Evolutionary conservation across 768 basidiomycete genomes (phyloP), one percentile per base, ranked within the genome.

Genomic region (Lactarius evosmus): DNA sequence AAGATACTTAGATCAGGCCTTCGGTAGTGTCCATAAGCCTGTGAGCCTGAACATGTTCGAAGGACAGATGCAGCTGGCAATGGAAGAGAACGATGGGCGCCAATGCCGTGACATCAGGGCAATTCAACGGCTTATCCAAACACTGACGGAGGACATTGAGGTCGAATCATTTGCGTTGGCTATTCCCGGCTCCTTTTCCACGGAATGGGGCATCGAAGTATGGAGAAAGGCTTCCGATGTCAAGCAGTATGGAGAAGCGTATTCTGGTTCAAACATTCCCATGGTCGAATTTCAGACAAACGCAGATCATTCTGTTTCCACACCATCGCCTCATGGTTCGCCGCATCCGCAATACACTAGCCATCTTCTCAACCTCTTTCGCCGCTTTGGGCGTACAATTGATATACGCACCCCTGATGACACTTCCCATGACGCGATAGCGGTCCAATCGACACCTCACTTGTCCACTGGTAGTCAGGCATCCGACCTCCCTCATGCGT

Each of bases 151-250:
- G 29, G 53, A 54, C 14, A 56, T 22, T n/a, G 54, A 56, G 54
- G n/a, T 36, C 54, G 54, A 56, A 33, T 38, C 54, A 33, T 36
- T 56, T 22, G 32, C 34, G 29, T 12, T 34, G 32, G 60, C 38
- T 19, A 61, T 61, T 16, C 60, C 60, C 29, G 60, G 60, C 9
- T 61, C 60, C 3, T 46, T 65, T 19, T 56, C 38, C 32, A 29
- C 55, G 3, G 46, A 36, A 34, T 65, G 64, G 64, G 64, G 58
- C 41, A 62, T 46, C 27, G 19, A 56, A 27, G 61, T 62, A 5
- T n/a, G 36, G 36, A 38, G 36, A 16, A 41, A 25, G 14, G 60
- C 61, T 14, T 60, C 55, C 3, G 34, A 61, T 3, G 5, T 22
- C 12, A 34, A 22, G 17, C 22, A 40, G 16, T 11, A 49, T 25